Base-by-base conservation (phyloP, 495 filamentous ascomycete genomes). In the Hypoxylon perforatum region DNA sequence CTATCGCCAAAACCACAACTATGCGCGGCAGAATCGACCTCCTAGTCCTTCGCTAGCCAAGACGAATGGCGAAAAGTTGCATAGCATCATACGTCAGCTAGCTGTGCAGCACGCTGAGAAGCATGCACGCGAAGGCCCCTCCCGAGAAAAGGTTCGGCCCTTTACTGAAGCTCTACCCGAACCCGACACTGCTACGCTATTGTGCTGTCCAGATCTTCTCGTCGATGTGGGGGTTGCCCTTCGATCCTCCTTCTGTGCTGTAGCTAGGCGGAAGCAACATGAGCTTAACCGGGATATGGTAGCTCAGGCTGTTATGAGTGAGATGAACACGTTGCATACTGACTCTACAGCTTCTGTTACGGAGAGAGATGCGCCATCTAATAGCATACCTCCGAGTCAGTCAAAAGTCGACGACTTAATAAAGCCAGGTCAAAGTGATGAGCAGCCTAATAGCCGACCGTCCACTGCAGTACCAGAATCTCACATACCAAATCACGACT, bases 51-150 rank as follows among this genome's bases (percentile, higher is more conserved):
- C 72, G 18, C 71, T 78, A 17, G 76, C 73, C 14, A 72, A 73
- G 8, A 71, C 76, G 28, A 78, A 81, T 47, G 70, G 60, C 14
- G 67, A 78, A 60, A 81, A 73, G 36, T 57, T 81, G 9, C 77
- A 74, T 8, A 81, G 78, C 55, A 74, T 86, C 17, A 76, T 87
- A n/a, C 79, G 76, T 4, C 72, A 74, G 19, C 72, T 80, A 2
- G 78, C 76, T 36, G 60, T 69, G 1, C 71, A 63, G 41, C 77
- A 82, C 57, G 66, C 74, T 25, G 51, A 63, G n/a, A 73, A 76
- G 35, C 73, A 72, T 44, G 68, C 63, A 53, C 73, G 62, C 46
- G 72, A 75, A 35, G 52, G 62, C n/a, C 65, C 66, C 19, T 71
- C 45, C 70, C 69, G 61, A 38, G 61, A 66, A 73, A 76, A 52